Evolutionary conservation across 345 rosid genomes (phyloP).

Genomic region (Salix caprea): DNA sequence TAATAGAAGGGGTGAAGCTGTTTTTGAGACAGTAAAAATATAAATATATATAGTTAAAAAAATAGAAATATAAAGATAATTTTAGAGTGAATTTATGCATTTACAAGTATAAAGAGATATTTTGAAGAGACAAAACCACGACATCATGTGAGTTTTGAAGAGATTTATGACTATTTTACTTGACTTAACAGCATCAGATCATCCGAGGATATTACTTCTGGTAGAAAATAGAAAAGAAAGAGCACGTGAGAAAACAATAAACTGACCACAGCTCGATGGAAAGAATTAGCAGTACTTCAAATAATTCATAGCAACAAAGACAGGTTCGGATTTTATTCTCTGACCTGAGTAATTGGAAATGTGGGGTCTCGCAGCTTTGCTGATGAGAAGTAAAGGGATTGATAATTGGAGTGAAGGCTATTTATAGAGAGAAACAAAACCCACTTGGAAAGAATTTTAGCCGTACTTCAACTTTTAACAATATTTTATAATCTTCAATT

Average conservation of each 20-base stretch:
- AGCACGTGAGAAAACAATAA: background rate
- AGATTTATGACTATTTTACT: background rate
- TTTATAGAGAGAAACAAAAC: no score
- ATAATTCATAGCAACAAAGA: background rate
- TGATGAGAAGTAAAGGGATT: background rate
- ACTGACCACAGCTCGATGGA: background rate
- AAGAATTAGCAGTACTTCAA: background rate
- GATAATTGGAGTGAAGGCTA: background rate
- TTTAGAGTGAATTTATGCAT: no score
- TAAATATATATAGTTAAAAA: no score
- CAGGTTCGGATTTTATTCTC: background rate
- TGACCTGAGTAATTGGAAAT: constrained; percentile 14
- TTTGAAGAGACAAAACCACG: no score
- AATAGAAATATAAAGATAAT: no score
- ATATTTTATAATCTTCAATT: no score
- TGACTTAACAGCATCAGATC: background rate
- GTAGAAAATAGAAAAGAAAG: background rate
- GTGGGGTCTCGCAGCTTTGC: background rate
- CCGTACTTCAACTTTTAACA: no score
- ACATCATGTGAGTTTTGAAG: no score
- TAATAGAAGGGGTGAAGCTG: no score
- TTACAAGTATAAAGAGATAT: no score
- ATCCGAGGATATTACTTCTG: background rate
- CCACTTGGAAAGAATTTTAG: no score
- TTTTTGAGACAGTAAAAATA: no score